Evolutionary conservation across 371 early-diverging fungal genomes (phyloP).

Genomic region (Nematocida sp.): DNA sequence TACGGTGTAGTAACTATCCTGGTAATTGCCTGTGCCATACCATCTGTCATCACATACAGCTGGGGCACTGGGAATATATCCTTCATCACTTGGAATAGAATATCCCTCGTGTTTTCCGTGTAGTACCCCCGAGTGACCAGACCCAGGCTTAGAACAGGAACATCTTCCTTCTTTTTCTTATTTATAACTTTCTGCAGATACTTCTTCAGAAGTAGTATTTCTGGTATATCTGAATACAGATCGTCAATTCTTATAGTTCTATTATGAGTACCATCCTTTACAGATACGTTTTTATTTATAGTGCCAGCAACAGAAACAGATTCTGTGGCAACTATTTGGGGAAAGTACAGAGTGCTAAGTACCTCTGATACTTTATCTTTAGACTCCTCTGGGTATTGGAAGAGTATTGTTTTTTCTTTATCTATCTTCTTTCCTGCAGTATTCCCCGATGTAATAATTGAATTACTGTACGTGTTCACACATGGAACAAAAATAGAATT

Average conservation of each 20-base stretch:
- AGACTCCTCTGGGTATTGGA: neutral
- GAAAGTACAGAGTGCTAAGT: constrained; percentile 4
- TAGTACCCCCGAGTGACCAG: constrained; percentile 18
- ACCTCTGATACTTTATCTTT: neutral
- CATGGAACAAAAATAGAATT: constrained; percentile 2
- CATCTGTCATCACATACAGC: constrained; percentile 9
- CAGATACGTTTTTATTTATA: constrained; percentile 7
- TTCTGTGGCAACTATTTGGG: neutral
- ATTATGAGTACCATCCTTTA: neutral
- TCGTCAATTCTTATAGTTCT: neutral
- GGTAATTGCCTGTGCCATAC: constrained; percentile 12
- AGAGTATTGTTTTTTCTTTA: constrained; percentile 1
- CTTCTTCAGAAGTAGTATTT: neutral
- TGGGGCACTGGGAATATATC: neutral
- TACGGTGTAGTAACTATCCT: neutral
- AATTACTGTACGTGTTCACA: neutral
- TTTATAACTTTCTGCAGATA: constrained; percentile 9
- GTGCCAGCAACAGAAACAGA: neutral
- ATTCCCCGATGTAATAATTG: neutral
- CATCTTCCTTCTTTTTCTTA: neutral
- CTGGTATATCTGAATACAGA: constrained; percentile 38
- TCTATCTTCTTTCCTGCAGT: neutral
- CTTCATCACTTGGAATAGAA: neutral
- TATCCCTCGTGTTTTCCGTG: neutral
- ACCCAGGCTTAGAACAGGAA: neutral